Evolutionary conservation across 2,329 filamentous ascomycete species (phyloP), one percentile per base, ranked within the genome.

Genomic region (Epichloe glyceriae): DNA sequence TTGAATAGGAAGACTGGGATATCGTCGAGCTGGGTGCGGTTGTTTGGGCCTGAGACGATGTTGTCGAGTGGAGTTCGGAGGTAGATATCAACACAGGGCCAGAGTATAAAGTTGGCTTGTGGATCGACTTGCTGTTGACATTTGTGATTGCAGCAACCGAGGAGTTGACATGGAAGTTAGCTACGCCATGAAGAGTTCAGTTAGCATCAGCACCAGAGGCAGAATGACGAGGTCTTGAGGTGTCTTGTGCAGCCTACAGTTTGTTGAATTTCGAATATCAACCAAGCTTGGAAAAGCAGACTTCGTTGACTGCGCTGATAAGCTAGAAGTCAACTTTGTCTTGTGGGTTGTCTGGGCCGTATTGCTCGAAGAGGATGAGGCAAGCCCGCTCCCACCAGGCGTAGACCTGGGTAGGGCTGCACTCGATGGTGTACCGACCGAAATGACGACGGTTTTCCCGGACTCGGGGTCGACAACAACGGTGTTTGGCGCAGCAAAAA

Each of bases 401-500:
- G 54, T 53, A 17, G 60, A 53, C 42, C 55, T 57, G 51, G 56
- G 56, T 52, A 49, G 57, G 49, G 60, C 60, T 51, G 53, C 50
- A 42, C 59, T 57, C 34, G 54, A 49, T 46, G 52, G 53, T 30
- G 57, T 52, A 40, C 58, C 58, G 51, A 57, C 51, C 30, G 67
- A 60, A 55, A 62, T 62, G 52, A 61, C 59, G 54, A 67, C 57
- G 51, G 70, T 70, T 49, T 65, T 60, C 56, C 63, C 67, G 39
- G 68, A 65, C 50, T 58, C 58, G 46, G 64, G 56, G 57, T 65
- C 62, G 54, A 66, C 57, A 53, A 70, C 58, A 50, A 67, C 61
- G 50, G 70, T 71, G 57, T 65, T 62, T 38, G 70, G 61, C 44
- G 66, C 55, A 40, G 66, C 64, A 56, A 60, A 63, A 50, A 71